Percentiles rank a stretch among this genome's conserved stretches.
These are phyloP conservation scores for Tetradesmus lagerheimii DNA, from an alignment of 139 green algal genomes.

Conservation along the genomic window DNA sequence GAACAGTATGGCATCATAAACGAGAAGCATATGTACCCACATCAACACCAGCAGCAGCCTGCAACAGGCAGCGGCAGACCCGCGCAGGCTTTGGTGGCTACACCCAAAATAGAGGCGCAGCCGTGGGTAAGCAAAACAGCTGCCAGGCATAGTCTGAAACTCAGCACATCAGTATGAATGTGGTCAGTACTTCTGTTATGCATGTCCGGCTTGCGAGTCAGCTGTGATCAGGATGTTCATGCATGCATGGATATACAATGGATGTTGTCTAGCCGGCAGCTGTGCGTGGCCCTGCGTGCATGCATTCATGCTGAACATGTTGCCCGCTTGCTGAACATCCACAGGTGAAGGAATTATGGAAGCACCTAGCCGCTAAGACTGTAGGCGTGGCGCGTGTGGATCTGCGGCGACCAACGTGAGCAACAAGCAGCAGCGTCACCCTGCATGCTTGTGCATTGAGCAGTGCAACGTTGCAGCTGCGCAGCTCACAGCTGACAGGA, in stretches of 20 bases:
- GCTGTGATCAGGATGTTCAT: not conserved
- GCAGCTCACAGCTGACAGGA: no score
- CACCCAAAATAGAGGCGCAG: slow-evolving; percentile 58
- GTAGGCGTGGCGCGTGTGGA: slow-evolving; percentile 69
- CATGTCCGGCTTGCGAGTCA: not conserved
- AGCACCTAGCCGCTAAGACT: slow-evolving; percentile 57
- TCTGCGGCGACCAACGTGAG: slow-evolving; percentile 68
- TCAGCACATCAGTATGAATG: no score
- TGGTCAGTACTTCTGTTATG: no score
- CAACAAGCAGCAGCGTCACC: not conserved
- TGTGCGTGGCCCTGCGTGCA: not conserved
- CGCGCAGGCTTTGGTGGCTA: not conserved
- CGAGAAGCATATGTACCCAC: not conserved
- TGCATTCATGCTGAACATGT: not conserved
- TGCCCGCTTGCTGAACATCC: not conserved
- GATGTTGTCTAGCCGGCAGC: not conserved
- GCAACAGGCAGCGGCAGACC: slow-evolving; percentile 16
- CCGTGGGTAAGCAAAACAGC: slow-evolving; percentile 47
- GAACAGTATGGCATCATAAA: not conserved
- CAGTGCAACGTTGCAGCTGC: not conserved
- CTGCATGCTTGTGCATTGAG: no score
- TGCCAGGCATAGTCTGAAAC: no score
- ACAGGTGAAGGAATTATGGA: slow-evolving; percentile 56
- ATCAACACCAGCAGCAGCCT: slow-evolving; percentile 12
- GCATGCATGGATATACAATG: slow-evolving; percentile 9